These are phyloP conservation scores for Coemansia sp. DNA, from an alignment of 192 early-diverging fungal species.

Conservation along the genomic window DNA sequence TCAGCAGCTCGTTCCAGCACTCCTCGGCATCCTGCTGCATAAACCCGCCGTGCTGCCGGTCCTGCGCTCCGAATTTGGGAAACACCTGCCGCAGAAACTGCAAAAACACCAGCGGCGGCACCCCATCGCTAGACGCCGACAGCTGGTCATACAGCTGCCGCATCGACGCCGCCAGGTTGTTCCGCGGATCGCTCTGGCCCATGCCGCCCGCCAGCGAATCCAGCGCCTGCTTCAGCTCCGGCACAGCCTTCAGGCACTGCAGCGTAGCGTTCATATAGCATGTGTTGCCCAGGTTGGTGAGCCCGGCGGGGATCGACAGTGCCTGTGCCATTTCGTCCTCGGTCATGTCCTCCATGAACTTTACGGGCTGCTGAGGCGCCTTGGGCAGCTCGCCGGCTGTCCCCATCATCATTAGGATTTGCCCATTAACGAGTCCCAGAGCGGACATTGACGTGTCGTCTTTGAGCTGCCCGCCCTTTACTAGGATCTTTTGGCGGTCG, in stretches of 20 bases:
- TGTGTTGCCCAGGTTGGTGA: slow-evolving; percentile 92
- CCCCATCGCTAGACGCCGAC: slow-evolving; percentile 63
- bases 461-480: slow-evolving; percentile 92
- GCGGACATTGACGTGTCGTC: slow-evolving; percentile 74
- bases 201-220: slow-evolving; percentile 38
- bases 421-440: slow-evolving; percentile 72
- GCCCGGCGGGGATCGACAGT: slow-evolving; percentile 86
- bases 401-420: slow-evolving; percentile 88
- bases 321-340: slow-evolving; percentile 83
- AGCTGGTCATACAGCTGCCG: slow-evolving; percentile 73
- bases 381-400: slow-evolving; percentile 91
- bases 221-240: slow-evolving; percentile 70
- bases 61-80: slow-evolving; percentile 85
- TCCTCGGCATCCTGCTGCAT: slow-evolving; percentile 99
- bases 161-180: slow-evolving; percentile 69
- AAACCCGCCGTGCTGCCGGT: slow-evolving; percentile 61
- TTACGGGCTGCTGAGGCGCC: slow-evolving; percentile 63
- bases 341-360: slow-evolving; percentile 93
- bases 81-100: slow-evolving; percentile 74
- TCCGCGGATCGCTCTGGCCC: slow-evolving; percentile 17
- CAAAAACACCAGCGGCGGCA: slow-evolving; percentile 77
- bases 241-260: slow-evolving; percentile 88
- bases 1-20: slow-evolving; percentile 88
- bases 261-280: slow-evolving; percentile 89
- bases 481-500: slow-evolving; percentile 90